Evolutionary conservation across 2,329 filamentous ascomycete genomes (phyloP), one percentile per base, ranked within the genome.

Genomic region (Fusarium xylarioides): DNA sequence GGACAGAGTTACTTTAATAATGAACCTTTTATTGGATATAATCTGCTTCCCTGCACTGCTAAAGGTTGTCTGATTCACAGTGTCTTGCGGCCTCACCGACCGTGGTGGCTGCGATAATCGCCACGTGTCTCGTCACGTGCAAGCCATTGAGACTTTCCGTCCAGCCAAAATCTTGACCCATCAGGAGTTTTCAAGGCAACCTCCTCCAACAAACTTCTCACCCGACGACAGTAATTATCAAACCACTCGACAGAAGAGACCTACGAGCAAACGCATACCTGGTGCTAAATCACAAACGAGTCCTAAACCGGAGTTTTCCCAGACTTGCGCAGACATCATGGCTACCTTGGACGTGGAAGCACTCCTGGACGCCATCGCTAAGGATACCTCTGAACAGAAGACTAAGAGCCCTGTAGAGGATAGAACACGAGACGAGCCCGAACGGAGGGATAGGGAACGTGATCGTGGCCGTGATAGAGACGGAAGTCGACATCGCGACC

Each of bases 311-410:
- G 58, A 61, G 47, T 57, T 58, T 47, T 43, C 26, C 30, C 63
- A 66, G 42, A 75, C 55, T 54, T 64, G 56, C 59, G 64, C 66
- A 76, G 74, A 67, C 74, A 83, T 74, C 71, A 88, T 88, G 86
- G 82, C 85, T 58, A 85, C 82, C 64, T 81, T 88, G 76, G 94
- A 97, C 80, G 94, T 98, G 78, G 95, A 98, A 87, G 94, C 94
- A 75, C 89, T 98, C 74, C 91, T 98, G 76, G 95, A 97, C 83
- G 93, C 93, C 57, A 94, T 93, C 71, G 93, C 93, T 58, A 91
- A 91, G 80, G 86, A 87, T 74, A 83, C 86, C 68, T 84, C 85
- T 60, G 84, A 88, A 60, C 85, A 86, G 78, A 85, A 85, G 68
- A 80, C 77, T 70, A 84, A 83, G 77, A 76, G 81, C 72, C 81